Conservation (phyloP, 331 rosid species). For the Arachis monticola region DNA sequence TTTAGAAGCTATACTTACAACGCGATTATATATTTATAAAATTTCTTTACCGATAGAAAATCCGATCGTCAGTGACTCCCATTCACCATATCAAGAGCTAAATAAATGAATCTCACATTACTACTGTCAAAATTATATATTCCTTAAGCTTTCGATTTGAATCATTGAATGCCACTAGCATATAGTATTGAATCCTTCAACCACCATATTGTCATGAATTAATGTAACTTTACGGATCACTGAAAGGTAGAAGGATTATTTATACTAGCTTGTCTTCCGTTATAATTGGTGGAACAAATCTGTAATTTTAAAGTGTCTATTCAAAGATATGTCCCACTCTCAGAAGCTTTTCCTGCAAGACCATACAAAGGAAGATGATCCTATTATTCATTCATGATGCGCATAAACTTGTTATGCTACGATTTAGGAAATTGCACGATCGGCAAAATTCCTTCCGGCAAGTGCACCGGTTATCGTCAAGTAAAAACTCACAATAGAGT, state of each 20-base stretch:
- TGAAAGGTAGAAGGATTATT: not conserved
- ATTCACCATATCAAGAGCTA: not conserved
- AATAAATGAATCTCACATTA: constrained; percentile 35
- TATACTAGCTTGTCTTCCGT: constrained; percentile 48
- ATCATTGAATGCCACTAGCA: no score
- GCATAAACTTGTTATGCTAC: no score
- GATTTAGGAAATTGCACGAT: no score
- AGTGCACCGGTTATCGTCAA: no score
- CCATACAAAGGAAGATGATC: constrained; percentile 20
- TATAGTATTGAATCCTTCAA: constrained; percentile 13
- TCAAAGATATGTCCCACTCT: constrained; percentile 92
- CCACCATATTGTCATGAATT: constrained; percentile 23
- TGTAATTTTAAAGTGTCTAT: constrained; percentile 74
- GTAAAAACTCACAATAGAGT: no score
- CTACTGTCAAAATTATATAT: constrained; percentile 25
- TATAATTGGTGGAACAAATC: constrained; percentile 83
- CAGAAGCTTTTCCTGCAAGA: constrained; percentile 75
- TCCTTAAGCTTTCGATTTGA: not conserved
- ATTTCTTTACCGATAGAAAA: no score
- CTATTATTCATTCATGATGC: not conserved
- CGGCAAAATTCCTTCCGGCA: no score
- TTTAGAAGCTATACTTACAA: no score
- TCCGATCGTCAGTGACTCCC: not conserved
- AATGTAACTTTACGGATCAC: constrained; percentile 14
- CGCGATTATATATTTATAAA: no score